phyloP scores from a whole-genome alignment of 805 yeast genomes.

The Wickerhamiella cacticola region DNA sequence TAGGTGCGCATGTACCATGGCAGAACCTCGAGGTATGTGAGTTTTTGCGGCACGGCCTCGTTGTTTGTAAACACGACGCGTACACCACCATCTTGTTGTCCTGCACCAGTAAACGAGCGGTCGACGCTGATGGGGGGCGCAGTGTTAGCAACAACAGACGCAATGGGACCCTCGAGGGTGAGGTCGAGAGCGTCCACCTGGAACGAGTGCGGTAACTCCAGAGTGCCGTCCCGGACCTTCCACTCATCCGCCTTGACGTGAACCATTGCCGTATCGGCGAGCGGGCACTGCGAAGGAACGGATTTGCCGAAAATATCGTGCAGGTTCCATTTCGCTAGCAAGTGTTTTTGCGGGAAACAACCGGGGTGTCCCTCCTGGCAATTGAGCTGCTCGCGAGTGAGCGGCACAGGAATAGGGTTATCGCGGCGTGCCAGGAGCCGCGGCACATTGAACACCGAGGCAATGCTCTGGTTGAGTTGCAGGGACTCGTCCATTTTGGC shows the following conservation, averaged over 20 bases:
- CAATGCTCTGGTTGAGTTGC: slow-evolving; percentile 45
- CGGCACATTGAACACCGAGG: slow-evolving; percentile 59
- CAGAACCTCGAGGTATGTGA: slow-evolving; percentile 63
- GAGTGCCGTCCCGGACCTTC: slow-evolving; percentile 4
- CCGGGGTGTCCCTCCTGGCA: slow-evolving; percentile 63
- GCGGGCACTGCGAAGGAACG: slow-evolving; percentile 51
- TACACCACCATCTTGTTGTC: slow-evolving; percentile 83
- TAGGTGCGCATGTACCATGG: slow-evolving; percentile 92
- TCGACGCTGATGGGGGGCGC: slow-evolving; percentile 60
- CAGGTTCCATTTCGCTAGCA: slow-evolving; percentile 36
- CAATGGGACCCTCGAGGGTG: background rate
- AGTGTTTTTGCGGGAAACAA: slow-evolving; percentile 52
- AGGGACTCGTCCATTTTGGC: slow-evolving; percentile 38
- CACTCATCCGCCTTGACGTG: slow-evolving; percentile 18
- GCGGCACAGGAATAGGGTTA: slow-evolving; percentile 72
- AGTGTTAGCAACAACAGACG: background rate
- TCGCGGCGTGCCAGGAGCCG: slow-evolving; percentile 49
- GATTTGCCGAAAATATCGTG: slow-evolving; percentile 57
- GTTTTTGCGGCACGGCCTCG: slow-evolving; percentile 32
- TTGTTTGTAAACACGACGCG: slow-evolving; percentile 71
- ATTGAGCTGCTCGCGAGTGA: slow-evolving; percentile 51
- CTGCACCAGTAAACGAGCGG: slow-evolving; percentile 81
- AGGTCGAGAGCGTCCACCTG: background rate
- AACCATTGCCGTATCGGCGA: slow-evolving; percentile 27
- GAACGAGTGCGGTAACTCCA: background rate